Evolutionary conservation across 192 early-diverging fungal genomes (phyloP).

Genomic region (Gaertneriomyces semiglobifer): DNA sequence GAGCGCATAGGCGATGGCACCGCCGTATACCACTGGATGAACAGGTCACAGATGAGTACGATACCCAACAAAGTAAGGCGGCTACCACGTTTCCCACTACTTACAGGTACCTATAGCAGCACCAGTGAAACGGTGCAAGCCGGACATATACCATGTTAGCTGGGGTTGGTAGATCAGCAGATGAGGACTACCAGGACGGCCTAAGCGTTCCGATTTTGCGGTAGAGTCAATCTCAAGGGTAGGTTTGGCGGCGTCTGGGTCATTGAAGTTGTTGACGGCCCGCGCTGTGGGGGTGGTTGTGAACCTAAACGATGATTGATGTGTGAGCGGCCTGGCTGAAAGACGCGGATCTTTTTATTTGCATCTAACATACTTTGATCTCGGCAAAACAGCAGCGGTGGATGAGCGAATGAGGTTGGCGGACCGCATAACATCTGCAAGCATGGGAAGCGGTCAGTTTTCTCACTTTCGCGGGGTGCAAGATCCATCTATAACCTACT

Average conservation of each 20-base stretch:
- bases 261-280: conserved; percentile 7
- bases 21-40: conserved; percentile 31
- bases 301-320: not conserved
- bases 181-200: conserved; percentile 80
- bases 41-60: conserved; percentile 6
- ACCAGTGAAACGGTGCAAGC: conserved; percentile 72
- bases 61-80: not conserved
- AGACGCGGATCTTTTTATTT: no score
- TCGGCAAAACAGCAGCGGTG: no score
- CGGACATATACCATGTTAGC: conserved; percentile 77
- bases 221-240: conserved; percentile 50
- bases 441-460: no score
- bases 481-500: no score
- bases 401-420: no score
- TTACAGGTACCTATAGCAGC: conserved; percentile 64
- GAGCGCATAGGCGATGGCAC: conserved; percentile 60
- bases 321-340: no score
- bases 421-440: no score
- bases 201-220: conserved; percentile 34
- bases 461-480: no score
- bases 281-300: not conserved
- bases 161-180: conserved; percentile 89
- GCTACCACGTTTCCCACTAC: conserved; percentile 9
- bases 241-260: conserved; percentile 37
- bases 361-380: no score